A percentile compares a stretch with the other conserved stretches of the same genome.
Evolutionary conservation across 1,284 basidiomycete species (phyloP).

Genomic region (Microbotryomycetes sp.): DNA sequence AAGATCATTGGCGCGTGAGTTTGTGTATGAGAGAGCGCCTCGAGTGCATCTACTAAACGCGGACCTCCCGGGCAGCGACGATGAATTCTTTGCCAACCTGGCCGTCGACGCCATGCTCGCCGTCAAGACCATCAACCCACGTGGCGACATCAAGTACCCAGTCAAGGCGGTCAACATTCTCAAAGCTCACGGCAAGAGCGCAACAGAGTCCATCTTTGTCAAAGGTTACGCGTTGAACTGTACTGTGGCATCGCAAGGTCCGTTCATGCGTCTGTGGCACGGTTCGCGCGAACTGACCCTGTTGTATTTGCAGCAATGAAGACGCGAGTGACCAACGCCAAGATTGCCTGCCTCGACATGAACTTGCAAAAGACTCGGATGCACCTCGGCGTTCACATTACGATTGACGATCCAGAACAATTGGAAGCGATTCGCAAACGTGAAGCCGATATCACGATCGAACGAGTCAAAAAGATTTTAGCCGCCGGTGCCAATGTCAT

Average conservation of each 20-base stretch:
- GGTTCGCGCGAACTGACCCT: not conserved
- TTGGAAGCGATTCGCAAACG: conserved; percentile 92
- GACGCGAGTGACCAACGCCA: conserved; percentile 83
- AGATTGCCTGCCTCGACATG: conserved; percentile 98
- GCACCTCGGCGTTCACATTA: conserved; percentile 96
- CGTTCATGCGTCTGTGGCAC: conserved; percentile 29
- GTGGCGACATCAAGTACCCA: conserved; percentile 97
- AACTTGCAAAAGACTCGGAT: conserved; percentile 95
- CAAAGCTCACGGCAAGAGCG: conserved; percentile 95
- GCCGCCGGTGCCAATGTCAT: conserved; percentile 95
- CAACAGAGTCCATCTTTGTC: conserved; percentile 89
- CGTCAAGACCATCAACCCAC: conserved; percentile 87
- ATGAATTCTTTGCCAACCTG: conserved; percentile 96
- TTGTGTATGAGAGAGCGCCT: not conserved
- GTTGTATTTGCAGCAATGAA: conserved; percentile 75
- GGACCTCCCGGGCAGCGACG: conserved; percentile 75
- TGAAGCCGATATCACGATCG: conserved; percentile 92
- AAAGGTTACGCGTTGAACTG: conserved; percentile 98
- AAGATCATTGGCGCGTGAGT: conserved; percentile 95
- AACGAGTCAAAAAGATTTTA: conserved; percentile 92
- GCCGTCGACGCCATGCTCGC: conserved; percentile 98
- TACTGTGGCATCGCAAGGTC: conserved; percentile 96
- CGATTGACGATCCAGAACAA: conserved; percentile 94
- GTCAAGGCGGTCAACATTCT: conserved; percentile 99
- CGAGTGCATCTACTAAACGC: no score